Evolutionary conservation across 1,284 basidiomycete genomes (phyloP), one percentile per base, ranked within the genome.

Genomic region (Volvariella volvacea): DNA sequence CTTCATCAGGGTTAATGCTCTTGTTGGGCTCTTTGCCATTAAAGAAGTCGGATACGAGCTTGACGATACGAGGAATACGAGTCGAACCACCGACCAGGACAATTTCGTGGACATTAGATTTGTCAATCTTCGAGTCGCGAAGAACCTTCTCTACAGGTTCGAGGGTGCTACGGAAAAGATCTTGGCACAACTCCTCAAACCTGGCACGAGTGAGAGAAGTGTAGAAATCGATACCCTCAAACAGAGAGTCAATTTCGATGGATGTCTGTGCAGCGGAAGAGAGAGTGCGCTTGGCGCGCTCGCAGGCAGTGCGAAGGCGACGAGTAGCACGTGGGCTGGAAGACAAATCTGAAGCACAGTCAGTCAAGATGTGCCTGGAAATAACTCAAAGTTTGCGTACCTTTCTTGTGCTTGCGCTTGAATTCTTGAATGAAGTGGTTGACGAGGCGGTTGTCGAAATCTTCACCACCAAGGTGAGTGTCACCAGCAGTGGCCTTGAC

Each of bases 1-100:
- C 96, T 75, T 99, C 96, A 60, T 99, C 95, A 51, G 96, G 96
- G 85, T 99, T 99, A 80, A 99, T 99, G 66, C 80, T 87, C 76
- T 90, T 90, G 79, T 90, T 91, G 61, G 88, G 90, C 74, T 93
- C 89, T 76, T 92, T 92, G 66, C 94, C 93, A 66, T 92, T 92
- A 83, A 98, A 99, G 81, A 92, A 95, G 75, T 98, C 94, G 48
- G 91, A 94, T 42, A 99, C 92, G 63, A 97, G 88, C 76, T 96
- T 94, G 70, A 95, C 87, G 62, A 98, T 89, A 72, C 92, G 89
- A 57, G 95, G 94, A 60, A 99, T 99, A 86, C 95, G 93, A 50
- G 94, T 98, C 39, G 93, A 98, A 52, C 95, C 95, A 72, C 95
- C 93, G 59, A 98, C 95, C 51, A 99, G 79, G 63, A 98, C 93